A percentile compares a stretch with the other conserved stretches of the same genome.
These are phyloP conservation scores for Zopfia rhizophila DNA, from an alignment of 2,329 filamentous ascomycete species.

Conservation along the genomic window DNA sequence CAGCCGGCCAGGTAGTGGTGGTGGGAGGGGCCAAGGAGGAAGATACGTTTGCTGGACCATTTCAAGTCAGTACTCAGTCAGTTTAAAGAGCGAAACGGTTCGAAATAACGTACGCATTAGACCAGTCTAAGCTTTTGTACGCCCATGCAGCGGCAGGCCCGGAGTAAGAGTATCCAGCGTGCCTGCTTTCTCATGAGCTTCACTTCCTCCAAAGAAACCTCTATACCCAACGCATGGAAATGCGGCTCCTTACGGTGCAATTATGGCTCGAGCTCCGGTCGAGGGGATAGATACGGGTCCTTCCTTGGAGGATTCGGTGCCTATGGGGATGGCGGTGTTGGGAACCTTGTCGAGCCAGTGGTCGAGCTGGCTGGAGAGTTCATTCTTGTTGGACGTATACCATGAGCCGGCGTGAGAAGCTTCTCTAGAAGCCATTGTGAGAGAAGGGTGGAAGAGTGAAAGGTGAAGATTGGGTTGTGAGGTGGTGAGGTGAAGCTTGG, in stretches of 20 bases:
- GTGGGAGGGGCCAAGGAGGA: constrained; percentile 92
- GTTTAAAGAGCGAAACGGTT: not conserved
- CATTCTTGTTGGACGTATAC: constrained; percentile 74
- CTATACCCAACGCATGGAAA: no score
- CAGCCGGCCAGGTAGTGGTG: constrained; percentile 82
- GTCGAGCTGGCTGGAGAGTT: constrained; percentile 77
- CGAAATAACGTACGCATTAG: constrained; percentile 67
- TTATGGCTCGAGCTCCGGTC: constrained; percentile 81
- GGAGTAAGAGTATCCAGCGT: constrained; percentile 94
- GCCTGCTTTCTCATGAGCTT: constrained; percentile 65
- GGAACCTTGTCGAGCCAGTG: constrained; percentile 79
- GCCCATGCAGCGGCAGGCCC: constrained; percentile 93
- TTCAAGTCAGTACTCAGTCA: constrained; percentile 13
- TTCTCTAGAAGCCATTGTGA: constrained; percentile 56
- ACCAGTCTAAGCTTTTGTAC: constrained; percentile 88
- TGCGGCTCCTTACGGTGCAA: constrained; percentile 79
- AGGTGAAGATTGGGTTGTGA: not conserved
- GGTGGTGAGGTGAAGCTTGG: constrained; percentile 7
- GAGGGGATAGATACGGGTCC: constrained; percentile 68
- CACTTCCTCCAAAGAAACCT: constrained; percentile 4
- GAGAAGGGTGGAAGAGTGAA: constrained; percentile 12
- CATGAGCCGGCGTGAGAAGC: constrained; percentile 87
- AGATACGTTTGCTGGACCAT: constrained; percentile 77
- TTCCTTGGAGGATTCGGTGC: constrained; percentile 54
- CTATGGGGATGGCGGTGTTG: constrained; percentile 69